Conservation (phyloP, 352 stramenopile genomes). For the Globisporangium splendens region DNA sequence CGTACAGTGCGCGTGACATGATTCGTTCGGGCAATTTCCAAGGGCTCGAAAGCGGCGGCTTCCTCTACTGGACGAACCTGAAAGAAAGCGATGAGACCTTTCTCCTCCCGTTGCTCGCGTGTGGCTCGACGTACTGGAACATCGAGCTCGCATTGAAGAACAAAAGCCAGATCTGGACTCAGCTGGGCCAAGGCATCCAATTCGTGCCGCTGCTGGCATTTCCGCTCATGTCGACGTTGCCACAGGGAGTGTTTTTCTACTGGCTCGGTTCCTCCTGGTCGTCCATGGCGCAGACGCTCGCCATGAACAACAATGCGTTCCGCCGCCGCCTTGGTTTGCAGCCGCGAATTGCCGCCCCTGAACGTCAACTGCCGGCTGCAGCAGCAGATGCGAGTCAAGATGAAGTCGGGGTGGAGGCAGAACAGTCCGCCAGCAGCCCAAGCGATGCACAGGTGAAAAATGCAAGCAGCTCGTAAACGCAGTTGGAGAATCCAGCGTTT, state of each 20-base stretch:
- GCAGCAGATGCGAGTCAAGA: background rate
- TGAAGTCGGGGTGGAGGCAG: background rate
- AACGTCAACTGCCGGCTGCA: slow-evolving; percentile 1
- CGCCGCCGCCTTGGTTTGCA: slow-evolving; percentile 50
- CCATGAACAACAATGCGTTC: slow-evolving; percentile 69
- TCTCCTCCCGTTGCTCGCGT: slow-evolving; percentile 50
- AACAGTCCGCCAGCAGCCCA: no score
- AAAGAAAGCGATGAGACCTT: slow-evolving; percentile 59
- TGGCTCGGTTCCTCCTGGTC: slow-evolving; percentile 73
- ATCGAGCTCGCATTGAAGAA: slow-evolving; percentile 44
- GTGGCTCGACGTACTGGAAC: slow-evolving; percentile 60
- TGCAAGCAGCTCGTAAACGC: no score
- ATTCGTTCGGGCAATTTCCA: slow-evolving; percentile 64
- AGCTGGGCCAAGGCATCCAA: slow-evolving; percentile 41
- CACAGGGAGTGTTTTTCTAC: slow-evolving; percentile 82
- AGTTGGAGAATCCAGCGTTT: slow-evolving; percentile 2
- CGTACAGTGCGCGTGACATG: slow-evolving; percentile 75
- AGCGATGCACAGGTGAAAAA: no score
- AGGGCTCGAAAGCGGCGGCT: slow-evolving; percentile 55
- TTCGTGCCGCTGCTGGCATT: slow-evolving; percentile 56
- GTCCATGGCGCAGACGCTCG: slow-evolving; percentile 51
- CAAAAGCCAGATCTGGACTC: slow-evolving; percentile 46
- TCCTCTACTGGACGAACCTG: slow-evolving; percentile 67
- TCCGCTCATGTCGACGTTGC: slow-evolving; percentile 40
- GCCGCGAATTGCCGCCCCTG: slow-evolving; percentile 27